Evolutionary conservation across 225 moss, liverwort and hornwort genomes (phyloP), one percentile per base, ranked within the genome.

Genomic region (Climacium dendroides): DNA sequence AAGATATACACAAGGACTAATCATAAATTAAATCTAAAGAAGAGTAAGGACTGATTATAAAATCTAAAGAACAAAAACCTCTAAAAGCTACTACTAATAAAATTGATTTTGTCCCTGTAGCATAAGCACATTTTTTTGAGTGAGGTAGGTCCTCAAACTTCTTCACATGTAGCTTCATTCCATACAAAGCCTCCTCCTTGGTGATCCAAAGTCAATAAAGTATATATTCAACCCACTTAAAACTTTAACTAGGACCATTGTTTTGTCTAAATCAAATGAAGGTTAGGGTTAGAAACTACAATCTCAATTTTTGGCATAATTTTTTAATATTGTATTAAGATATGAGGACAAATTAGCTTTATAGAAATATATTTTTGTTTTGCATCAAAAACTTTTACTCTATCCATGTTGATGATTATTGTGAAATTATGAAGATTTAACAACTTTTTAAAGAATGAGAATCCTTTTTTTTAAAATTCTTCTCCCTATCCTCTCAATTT

Each of bases 151-250:
- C 6, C 4, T 73, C 11, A 47, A 73, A 30, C 11, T 73, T 73
- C 11, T 0, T n/a, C n/a, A n/a, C n/a, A n/a, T n/a, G n/a, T n/a
- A n/a, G n/a, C n/a, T n/a, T n/a, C n/a, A n/a, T n/a, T 30, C 12
- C 1, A 74, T 32, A 2, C 18, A 74, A 74, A 74, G 74, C 48
- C 2, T 74, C 4, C 3, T 72, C 12, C 11, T 0, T 0, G 0
- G 1, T 0, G 0, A 2, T 41, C 15, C 4, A 16, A 3, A 48
- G 74, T 30, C 7, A 48, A 48, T 11, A 19, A 30, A 11, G 19
- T 11, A 73, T 3, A 16, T 15, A 28, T 17, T 45, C 1, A 29
- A 0, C 47, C 18, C 47, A 73, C 2, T 17, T 30, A 10, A 71
- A 28, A 0, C 15, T 6, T 30, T 48, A 32, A 19, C n/a, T n/a